phyloP scores from a whole-genome alignment of 495 filamentous ascomycete species.

The Aspergillus diversus region DNA sequence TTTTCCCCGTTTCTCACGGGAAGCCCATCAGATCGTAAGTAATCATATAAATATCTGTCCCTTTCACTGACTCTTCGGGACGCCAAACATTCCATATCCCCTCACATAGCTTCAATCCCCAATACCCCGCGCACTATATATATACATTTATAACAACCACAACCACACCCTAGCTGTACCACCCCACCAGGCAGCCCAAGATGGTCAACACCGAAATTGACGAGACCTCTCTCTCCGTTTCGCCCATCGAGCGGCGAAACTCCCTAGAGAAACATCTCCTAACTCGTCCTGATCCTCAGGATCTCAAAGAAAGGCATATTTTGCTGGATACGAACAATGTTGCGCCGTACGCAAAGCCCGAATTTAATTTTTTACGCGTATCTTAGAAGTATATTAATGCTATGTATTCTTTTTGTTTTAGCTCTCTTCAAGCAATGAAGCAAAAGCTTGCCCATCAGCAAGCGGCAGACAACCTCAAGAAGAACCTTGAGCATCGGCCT shows the following conservation, averaged over 20 bases:
- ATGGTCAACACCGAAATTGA: conserved; percentile 38
- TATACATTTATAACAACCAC: not conserved
- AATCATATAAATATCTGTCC: not conserved
- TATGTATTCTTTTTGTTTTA: conserved; percentile 21
- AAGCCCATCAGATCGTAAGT: not conserved
- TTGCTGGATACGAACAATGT: conserved; percentile 66
- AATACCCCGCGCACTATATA: not conserved
- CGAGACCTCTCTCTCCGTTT: conserved; percentile 43
- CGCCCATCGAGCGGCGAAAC: conserved; percentile 77
- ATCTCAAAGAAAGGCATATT: conserved; percentile 78
- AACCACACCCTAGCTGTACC: too few relatives aligned
- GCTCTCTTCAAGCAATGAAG: conserved; percentile 63
- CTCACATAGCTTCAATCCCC: not conserved
- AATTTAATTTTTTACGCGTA: not conserved
- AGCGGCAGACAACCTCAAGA: conserved; percentile 66
- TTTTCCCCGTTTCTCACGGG: not conserved
- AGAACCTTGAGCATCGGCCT: conserved; percentile 65
- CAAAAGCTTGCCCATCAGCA: conserved; percentile 68
- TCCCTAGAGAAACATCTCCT: conserved; percentile 87
- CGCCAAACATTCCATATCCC: not conserved
- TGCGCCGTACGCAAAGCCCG: conserved; percentile 60
- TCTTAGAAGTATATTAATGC: not conserved
- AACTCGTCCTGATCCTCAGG: conserved; percentile 75
- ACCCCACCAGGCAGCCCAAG: not conserved
- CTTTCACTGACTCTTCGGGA: not conserved